These are phyloP conservation scores for Neopestalotiopsis rosae DNA, from an alignment of 2,329 filamentous ascomycete species.

Conservation along the genomic window DNA sequence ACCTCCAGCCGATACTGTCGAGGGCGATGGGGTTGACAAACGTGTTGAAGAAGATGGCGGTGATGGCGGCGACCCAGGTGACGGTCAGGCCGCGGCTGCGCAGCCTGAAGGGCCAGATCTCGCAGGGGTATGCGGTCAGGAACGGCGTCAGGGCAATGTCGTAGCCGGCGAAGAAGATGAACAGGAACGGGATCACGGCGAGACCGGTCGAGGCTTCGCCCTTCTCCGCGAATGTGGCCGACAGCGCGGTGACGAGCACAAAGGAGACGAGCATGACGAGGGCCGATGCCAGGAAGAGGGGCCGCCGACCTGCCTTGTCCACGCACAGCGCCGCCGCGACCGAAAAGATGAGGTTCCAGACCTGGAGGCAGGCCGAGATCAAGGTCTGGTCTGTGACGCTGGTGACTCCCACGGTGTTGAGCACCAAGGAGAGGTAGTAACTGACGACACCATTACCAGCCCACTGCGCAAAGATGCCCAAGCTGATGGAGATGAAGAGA, in stretches of 20 bases:
- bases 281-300: slow-evolving; percentile 47
- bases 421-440: not conserved
- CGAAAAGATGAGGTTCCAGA: slow-evolving; percentile 23
- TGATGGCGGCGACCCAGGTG: slow-evolving; percentile 21
- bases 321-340: slow-evolving; percentile 17
- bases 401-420: slow-evolving; percentile 6
- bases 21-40: slow-evolving; percentile 50
- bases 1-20: slow-evolving; percentile 46
- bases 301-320: slow-evolving; percentile 39
- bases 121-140: slow-evolving; percentile 46
- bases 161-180: slow-evolving; percentile 44
- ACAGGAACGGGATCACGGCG: slow-evolving; percentile 47
- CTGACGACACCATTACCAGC: slow-evolving; percentile 15
- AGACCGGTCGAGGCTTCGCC: slow-evolving; percentile 37
- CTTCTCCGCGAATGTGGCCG: slow-evolving; percentile 38
- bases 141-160: slow-evolving; percentile 38
- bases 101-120: slow-evolving; percentile 54
- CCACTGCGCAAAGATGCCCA: slow-evolving; percentile 15
- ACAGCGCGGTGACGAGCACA: slow-evolving; percentile 46
- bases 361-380: slow-evolving; percentile 21
- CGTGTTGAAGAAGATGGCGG: slow-evolving; percentile 28
- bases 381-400: slow-evolving; percentile 21
- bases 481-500: not conserved
- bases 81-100: slow-evolving; percentile 51
- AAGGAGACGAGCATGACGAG: slow-evolving; percentile 49